A percentile compares a stretch with the other conserved stretches of the same genome.
Evolutionary conservation across 305 asterid species (phyloP).

Genomic region (Solanum hybrid): DNA sequence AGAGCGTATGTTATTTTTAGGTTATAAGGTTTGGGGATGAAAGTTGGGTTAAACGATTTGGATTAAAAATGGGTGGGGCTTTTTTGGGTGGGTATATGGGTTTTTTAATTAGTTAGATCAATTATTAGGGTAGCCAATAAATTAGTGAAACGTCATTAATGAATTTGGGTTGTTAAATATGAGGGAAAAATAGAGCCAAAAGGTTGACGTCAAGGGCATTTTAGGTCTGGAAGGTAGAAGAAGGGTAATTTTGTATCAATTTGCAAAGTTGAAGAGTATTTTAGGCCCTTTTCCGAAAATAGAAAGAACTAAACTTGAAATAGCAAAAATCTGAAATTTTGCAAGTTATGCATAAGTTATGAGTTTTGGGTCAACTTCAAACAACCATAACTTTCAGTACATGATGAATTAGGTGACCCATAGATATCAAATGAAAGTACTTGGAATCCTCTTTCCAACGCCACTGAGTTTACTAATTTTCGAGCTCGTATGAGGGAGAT

Average conservation of each 20-base stretch:
- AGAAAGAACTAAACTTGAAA: neutral
- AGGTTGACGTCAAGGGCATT: neutral
- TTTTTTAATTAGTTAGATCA: too few relatives aligned
- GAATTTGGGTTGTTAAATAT: neutral
- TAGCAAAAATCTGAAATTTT: neutral
- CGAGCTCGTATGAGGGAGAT: neutral
- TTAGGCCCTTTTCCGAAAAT: neutral
- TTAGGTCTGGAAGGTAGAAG: neutral
- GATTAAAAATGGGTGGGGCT: neutral
- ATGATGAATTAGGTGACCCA: neutral
- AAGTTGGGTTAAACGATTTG: too few relatives aligned
- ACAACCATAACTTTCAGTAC: neutral
- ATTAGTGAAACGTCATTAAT: neutral
- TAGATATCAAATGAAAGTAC: neutral
- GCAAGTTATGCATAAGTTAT: neutral
- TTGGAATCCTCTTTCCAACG: neutral
- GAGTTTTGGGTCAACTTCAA: neutral
- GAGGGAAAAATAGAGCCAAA: neutral
- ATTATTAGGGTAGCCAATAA: neutral
- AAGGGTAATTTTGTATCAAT: neutral
- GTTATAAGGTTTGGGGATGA: neutral
- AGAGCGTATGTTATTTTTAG: neutral
- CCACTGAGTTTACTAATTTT: neutral
- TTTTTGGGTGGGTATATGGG: neutral
- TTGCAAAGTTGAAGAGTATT: neutral